A percentile compares a stretch with the other conserved stretches of the same genome.
These are phyloP conservation scores for Kodamaea fungicola DNA, from an alignment of 1,139 yeast species.

Conservation along the genomic window DNA sequence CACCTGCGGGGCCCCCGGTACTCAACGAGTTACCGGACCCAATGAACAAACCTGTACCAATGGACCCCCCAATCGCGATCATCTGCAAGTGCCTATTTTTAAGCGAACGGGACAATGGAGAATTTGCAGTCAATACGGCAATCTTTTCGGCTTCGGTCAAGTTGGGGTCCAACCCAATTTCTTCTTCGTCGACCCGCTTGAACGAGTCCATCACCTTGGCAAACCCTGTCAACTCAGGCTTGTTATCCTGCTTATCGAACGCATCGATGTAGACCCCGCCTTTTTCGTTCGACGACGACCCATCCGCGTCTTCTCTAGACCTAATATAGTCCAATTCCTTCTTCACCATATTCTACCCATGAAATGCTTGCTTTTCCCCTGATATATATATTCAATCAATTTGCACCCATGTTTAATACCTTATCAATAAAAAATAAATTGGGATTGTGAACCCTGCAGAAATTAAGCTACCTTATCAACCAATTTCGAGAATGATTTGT, in stretches of 20 bases:
- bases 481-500: too few species aligned
- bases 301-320: slow-evolving; percentile 35
- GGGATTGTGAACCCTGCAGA: too few species aligned
- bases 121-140: slow-evolving; percentile 60
- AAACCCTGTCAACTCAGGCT: slow-evolving; percentile 33
- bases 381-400: too few species aligned
- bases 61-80: slow-evolving; percentile 87
- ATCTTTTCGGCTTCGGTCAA: slow-evolving; percentile 66
- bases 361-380: too few species aligned
- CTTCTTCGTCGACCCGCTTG: slow-evolving; percentile 47
- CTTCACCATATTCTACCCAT: slow-evolving; percentile 27
- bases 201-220: slow-evolving; percentile 52
- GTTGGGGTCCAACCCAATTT: slow-evolving; percentile 61
- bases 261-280: slow-evolving; percentile 45
- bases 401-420: too few species aligned
- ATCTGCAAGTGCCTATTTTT: slow-evolving; percentile 68
- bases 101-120: slow-evolving; percentile 65
- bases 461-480: too few species aligned
- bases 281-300: slow-evolving; percentile 32
- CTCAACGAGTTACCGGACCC: slow-evolving; percentile 69
- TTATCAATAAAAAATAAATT: too few species aligned
- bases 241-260: slow-evolving; percentile 27
- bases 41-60: slow-evolving; percentile 77
- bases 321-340: slow-evolving; percentile 43
- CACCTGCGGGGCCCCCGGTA: slow-evolving; percentile 79